Evolutionary conservation across 2,329 filamentous ascomycete species (phyloP).

Genomic region (Penicillium glabrum): DNA sequence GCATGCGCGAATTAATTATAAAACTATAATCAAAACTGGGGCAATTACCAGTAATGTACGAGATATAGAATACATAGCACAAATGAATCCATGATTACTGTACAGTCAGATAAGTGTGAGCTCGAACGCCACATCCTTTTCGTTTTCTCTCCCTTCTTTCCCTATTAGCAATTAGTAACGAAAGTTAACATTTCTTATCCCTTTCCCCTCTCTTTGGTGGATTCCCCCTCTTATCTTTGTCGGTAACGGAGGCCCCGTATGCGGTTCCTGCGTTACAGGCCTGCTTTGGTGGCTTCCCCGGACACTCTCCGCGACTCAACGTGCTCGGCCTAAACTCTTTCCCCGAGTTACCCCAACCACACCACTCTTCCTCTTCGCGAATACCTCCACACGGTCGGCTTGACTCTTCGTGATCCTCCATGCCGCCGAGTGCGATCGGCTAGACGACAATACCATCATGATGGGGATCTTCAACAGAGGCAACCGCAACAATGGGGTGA

Average conservation of each 20-base stretch:
- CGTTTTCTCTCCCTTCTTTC: constrained; percentile 8
- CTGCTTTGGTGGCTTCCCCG: constrained; percentile 17
- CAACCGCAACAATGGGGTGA: constrained; percentile 41
- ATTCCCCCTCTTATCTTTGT: constrained; percentile 15
- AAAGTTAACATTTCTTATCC: background rate
- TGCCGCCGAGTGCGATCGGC: constrained; percentile 23
- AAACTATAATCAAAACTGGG: background rate
- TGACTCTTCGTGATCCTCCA: constrained; percentile 4
- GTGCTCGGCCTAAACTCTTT: constrained; percentile 11
- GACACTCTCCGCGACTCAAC: constrained; percentile 18
- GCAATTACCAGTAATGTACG: no score
- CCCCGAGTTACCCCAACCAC: constrained; percentile 14
- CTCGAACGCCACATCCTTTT: background rate
- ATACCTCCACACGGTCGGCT: background rate
- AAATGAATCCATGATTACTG: background rate
- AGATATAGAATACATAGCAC: background rate
- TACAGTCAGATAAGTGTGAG: background rate
- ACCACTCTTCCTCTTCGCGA: constrained; percentile 19
- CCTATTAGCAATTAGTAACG: background rate
- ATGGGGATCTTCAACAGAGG: constrained; percentile 39
- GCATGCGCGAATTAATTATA: background rate
- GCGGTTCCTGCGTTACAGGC: constrained; percentile 13
- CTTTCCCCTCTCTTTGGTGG: background rate
- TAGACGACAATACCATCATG: constrained; percentile 26
- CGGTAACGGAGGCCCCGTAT: background rate